Evolutionary conservation across 75 land plant species (phyloP).

Genomic region (Cupressus sempervirens): DNA sequence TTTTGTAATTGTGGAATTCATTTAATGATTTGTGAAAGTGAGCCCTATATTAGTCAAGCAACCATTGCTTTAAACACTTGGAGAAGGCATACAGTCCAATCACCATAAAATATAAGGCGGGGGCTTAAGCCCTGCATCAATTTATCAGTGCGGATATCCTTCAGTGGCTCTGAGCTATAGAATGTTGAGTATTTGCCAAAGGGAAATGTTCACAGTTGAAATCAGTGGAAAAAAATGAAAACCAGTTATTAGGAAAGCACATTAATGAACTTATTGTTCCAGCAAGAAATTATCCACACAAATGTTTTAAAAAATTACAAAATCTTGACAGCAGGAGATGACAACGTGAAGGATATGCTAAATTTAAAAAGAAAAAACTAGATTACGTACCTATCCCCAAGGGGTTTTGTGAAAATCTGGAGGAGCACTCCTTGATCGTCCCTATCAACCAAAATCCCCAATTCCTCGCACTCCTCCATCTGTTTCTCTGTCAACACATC

Average conservation of each 20-base stretch:
- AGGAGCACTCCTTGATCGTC: slow-evolving; percentile 93
- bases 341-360: neutral
- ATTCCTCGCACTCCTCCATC: slow-evolving; percentile 81
- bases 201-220: too few relatives aligned
- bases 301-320: neutral
- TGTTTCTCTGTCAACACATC: slow-evolving; percentile 77
- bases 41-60: too few relatives aligned
- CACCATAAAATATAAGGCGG: too few relatives aligned
- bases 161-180: too few relatives aligned
- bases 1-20: too few relatives aligned
- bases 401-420: slow-evolving; percentile 97
- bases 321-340: neutral
- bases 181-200: too few relatives aligned
- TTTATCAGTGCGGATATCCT: too few relatives aligned
- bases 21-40: too few relatives aligned
- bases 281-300: too few relatives aligned
- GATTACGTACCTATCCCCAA: slow-evolving; percentile 82
- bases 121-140: too few relatives aligned
- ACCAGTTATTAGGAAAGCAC: neutral
- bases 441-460: slow-evolving; percentile 91
- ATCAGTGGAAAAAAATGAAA: too few relatives aligned
- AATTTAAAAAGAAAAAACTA: neutral
- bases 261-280: neutral
- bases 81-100: neutral
- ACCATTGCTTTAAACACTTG: neutral